Conservation (phyloP, 148 eudicot genomes). For the Polygonum aviculare region DNA sequence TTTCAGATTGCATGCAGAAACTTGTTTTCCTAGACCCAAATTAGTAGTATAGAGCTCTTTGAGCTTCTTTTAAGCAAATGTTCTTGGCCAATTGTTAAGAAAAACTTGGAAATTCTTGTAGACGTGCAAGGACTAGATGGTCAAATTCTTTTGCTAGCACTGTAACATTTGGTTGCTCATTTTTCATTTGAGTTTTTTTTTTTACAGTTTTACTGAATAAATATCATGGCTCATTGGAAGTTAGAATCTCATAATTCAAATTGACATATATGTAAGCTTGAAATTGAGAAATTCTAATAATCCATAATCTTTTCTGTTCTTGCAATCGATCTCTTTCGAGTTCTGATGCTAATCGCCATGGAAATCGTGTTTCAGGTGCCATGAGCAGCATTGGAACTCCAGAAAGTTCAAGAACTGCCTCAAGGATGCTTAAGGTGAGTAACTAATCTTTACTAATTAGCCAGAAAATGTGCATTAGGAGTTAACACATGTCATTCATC, state of each 20-base stretch:
- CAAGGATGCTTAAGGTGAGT: slow-evolving; percentile 6
- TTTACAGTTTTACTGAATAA: background rate
- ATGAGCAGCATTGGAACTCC: background rate
- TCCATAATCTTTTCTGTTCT: background rate
- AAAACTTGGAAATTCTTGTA: background rate
- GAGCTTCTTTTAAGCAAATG: too few relatives aligned
- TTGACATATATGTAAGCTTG: background rate
- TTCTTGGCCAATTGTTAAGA: too few relatives aligned
- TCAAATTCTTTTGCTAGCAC: background rate
- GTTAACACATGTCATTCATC: background rate
- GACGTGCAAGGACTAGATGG: background rate
- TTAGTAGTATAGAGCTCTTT: background rate
- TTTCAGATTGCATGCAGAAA: background rate
- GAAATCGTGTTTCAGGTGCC: background rate
- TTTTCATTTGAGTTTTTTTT: too few relatives aligned
- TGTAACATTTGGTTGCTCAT: too few relatives aligned
- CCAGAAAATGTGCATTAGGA: background rate
- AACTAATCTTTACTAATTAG: background rate
- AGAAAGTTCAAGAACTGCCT: background rate
- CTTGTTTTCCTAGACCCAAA: background rate
- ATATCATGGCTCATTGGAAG: background rate
- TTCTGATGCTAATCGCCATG: background rate
- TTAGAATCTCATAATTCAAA: background rate
- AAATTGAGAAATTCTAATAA: background rate
- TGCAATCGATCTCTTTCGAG: background rate